Base-by-base conservation (phyloP, 768 basidiomycete species). In the Pholiota conissans region DNA sequence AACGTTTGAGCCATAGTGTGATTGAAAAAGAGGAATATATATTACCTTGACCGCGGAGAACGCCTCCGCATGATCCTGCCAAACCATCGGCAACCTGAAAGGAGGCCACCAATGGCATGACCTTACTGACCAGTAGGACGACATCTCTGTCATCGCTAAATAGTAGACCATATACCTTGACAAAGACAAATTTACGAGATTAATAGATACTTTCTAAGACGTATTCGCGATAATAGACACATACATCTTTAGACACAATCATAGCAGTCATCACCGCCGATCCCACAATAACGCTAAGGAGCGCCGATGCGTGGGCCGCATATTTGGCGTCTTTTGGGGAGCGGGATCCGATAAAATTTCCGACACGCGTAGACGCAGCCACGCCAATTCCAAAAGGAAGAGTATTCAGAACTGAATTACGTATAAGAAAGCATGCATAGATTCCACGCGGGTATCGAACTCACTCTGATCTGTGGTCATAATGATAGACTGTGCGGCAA, bases 11-110 rank as follows among this genome's bases (percentile, higher is more conserved):
- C 18, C 13, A 30, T 8, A 14, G 40, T 52, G 39, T 37, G 32
- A 26, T 14, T 26, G 30, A 9, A 47, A 28, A 9, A 3, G 48
- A 42, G 10, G 6, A 13, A 42, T 30, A 56, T 14, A 6, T 32
- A 34, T 62, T 81, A 68, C 93, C 93, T 65, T 88, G 81, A 3
- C 91, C 90, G 42, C 95, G 84, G 50, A 97, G 78, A 56, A 95
- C 82, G 5, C 93, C 93, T 5, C 79, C 79, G 57, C 89, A 69
- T 73, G 87, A 63, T 58, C 80, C 85, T 27, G 81, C 76, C 9
- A 90, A 72, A 16, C 89, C 92, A 68, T 97, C 95, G 35, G 91
- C 87, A 2, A 94, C 81, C 70, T 94, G 89, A 69, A 86, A 89
- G 3, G 87, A 79, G 11, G 86, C 86, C 9, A 95, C 87, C 22